Base-by-base conservation (phyloP, 2,329 filamentous ascomycete species). In the Colletotrichum simmondsii region DNA sequence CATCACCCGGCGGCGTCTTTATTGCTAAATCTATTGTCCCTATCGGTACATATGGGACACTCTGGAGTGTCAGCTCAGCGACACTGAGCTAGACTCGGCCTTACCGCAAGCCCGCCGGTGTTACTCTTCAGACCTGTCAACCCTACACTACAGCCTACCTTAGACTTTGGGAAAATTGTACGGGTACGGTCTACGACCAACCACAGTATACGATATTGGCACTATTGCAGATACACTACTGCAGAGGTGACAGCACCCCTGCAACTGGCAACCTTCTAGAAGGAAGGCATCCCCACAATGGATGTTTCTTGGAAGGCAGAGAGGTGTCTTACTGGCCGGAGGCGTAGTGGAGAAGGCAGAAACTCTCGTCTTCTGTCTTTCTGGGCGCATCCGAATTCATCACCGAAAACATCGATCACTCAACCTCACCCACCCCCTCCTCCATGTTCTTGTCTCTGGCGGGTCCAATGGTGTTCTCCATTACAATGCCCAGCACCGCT, bases 261-360 rank as follows among this genome's bases (percentile, higher is more conserved):
- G 60, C 11, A 14, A 24, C 30, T 30, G 26, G 66, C 56, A 60
- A 56, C 54, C 66, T 72, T 72, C 70, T 72, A 72, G 70, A 72
- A 72, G 66, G 66, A 72, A 59, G 63, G 54, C 19, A 32, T 35
- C 70, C 65, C 66, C 70, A 70, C 66, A 46, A 16, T 54, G 16
- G 46, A 37, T 49, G 70, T 56, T 64, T 62, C 42, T 70, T 70
- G 54, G 66, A 49, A 49, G 54, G 26, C 35, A 64, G 11, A 42
- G 54, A 22, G 60, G 14, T 10, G 14, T 28, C 11, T 65, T 35
- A 72, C 28, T 70, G 70, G 70, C 32, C 24, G 54, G 60, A 46
- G 46, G 28, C 35, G 24, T 11, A 30, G 70, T 72, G 70, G 66
- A 37, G 26, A 69, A 56, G 30, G 11, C 35, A 32, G 24, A 65